A percentile compares a stretch with the other conserved stretches of the same genome.
Evolutionary conservation across 176 grass and related monocot species (phyloP).

Genomic region (Saccharum officinarum): DNA sequence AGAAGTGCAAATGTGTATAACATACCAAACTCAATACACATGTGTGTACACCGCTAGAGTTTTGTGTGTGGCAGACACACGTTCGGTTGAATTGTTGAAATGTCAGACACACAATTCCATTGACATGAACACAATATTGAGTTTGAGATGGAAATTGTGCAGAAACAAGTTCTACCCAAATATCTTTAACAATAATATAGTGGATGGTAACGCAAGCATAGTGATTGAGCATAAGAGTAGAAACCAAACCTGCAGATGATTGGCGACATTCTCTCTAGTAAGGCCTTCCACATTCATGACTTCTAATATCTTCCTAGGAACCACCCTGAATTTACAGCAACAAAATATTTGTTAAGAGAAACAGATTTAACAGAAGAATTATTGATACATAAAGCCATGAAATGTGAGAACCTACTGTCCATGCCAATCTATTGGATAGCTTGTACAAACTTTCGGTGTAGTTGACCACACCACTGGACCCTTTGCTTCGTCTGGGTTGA

Average conservation of each 20-base stretch:
- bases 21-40: not conserved
- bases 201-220: not conserved
- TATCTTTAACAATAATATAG: not conserved
- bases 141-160: not conserved
- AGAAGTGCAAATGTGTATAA: not conserved
- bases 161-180: not conserved
- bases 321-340: constrained; percentile 33
- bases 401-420: no score
- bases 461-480: no score
- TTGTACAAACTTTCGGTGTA: no score
- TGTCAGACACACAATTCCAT: not conserved
- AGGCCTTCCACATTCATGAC: constrained; percentile 60
- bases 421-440: no score
- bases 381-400: not conserved
- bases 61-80: not conserved
- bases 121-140: not conserved
- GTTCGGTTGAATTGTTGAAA: not conserved
- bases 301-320: constrained; percentile 66
- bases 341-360: not conserved
- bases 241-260: constrained; percentile 64
- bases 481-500: no score
- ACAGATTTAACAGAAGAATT: not conserved
- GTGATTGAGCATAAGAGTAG: not conserved
- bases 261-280: constrained; percentile 57
- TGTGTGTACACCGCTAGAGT: not conserved